These are phyloP conservation scores for Quercus bicolor DNA, from an alignment of 306 rosid genomes.

Conservation along the genomic window DNA sequence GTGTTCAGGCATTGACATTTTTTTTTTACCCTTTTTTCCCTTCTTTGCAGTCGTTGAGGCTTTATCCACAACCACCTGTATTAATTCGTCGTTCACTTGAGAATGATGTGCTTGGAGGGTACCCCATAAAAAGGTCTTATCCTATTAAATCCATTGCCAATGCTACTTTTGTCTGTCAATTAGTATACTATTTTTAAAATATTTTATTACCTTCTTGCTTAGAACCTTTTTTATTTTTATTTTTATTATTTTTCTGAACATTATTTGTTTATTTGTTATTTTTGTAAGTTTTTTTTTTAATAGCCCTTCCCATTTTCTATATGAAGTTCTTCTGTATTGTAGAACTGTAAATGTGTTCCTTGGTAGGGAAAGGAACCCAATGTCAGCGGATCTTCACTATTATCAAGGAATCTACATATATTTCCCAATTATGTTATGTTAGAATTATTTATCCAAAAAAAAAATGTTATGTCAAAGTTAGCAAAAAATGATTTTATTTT, in stretches of 20 bases:
- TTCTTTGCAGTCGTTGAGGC: constrained; percentile 75
- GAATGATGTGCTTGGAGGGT: constrained; percentile 69
- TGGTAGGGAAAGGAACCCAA: background rate
- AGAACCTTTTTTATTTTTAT: background rate
- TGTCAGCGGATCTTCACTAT: background rate
- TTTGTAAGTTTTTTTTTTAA: background rate
- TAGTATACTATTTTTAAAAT: background rate
- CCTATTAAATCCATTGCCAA: background rate
- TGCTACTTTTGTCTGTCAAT: constrained; percentile 1
- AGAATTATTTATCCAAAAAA: too few relatives aligned
- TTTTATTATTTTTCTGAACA: background rate
- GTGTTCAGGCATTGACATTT: constrained; percentile 1
- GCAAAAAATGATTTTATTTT: too few relatives aligned
- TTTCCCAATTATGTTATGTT: background rate
- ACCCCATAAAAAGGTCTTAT: constrained; percentile 73
- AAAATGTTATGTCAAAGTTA: too few relatives aligned
- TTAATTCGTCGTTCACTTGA: constrained; percentile 87
- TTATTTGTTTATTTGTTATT: background rate
- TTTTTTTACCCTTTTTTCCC: constrained; percentile 19
- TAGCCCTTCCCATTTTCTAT: background rate
- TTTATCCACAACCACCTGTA: constrained; percentile 98
- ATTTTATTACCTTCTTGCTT: background rate
- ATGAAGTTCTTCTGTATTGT: background rate
- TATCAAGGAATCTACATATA: background rate
- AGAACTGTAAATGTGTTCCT: background rate